Percentiles rank a stretch among this genome's conserved stretches.
Conservation (phyloP, 2,329 filamentous ascomycete species). For the Dryadomyces sulphureus region DNA sequence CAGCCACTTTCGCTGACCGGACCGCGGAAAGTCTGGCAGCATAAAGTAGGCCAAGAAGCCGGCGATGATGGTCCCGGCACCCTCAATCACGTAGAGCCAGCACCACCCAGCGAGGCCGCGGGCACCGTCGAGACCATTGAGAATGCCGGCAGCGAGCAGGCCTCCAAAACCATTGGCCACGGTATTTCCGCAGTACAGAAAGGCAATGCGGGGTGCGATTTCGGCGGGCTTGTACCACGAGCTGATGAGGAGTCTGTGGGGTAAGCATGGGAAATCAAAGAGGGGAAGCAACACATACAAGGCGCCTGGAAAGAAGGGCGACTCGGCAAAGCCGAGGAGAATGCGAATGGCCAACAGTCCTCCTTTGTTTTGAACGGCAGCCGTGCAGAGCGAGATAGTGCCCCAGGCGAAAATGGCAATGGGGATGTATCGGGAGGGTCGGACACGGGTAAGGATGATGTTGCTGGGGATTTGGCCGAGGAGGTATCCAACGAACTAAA, state of each 20-base stretch:
- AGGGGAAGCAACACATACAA: not conserved
- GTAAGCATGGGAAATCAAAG: not conserved
- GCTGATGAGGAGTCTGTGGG: not conserved
- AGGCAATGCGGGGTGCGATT: not conserved
- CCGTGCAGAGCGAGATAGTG: not conserved
- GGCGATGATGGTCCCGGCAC: not conserved
- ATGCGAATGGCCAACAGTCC: not conserved
- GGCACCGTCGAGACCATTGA: not conserved
- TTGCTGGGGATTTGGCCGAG: not conserved
- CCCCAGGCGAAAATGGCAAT: not conserved
- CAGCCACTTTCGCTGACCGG: not conserved
- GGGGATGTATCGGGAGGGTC: not conserved
- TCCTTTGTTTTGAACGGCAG: not conserved
- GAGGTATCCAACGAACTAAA: not conserved
- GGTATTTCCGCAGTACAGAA: not conserved
- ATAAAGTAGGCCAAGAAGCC: not conserved
- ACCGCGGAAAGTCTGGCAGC: not conserved
- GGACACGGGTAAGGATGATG: not conserved
- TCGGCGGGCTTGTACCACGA: not conserved
- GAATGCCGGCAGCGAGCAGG: not conserved
- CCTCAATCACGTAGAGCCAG: not conserved
- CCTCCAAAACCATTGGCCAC: not conserved
- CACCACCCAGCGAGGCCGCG: not conserved
- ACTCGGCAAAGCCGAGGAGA: not conserved
- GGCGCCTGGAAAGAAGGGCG: not conserved